Percentiles rank a stretch among this genome's conserved stretches.
Conservation (phyloP, 805 yeast genomes). For the Candida montana region DNA sequence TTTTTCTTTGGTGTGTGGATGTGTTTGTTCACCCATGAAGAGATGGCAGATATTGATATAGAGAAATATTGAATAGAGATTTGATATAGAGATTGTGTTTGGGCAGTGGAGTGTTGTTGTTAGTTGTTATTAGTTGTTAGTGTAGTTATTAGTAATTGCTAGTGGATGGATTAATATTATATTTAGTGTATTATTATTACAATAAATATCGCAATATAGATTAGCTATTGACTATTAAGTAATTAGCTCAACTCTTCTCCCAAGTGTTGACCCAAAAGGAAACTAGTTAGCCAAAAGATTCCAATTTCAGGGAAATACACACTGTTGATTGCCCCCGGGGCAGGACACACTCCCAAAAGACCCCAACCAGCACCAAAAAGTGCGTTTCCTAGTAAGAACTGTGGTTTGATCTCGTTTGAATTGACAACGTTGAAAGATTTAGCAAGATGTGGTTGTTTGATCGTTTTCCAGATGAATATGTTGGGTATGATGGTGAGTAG, state of each 20-base stretch:
- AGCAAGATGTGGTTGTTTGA: constrained; percentile 20
- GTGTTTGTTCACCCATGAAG: too few species aligned
- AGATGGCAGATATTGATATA: too few species aligned
- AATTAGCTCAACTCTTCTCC: background rate
- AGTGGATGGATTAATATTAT: too few species aligned
- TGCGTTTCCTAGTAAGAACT: constrained; percentile 37
- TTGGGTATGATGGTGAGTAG: constrained; percentile 42
- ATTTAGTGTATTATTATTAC: too few species aligned
- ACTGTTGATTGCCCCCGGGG: constrained; percentile 38
- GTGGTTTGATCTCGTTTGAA: constrained; percentile 21
- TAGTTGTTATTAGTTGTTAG: too few species aligned
- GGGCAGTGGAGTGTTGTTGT: too few species aligned
- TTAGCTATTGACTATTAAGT: too few species aligned
- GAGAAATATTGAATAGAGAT: too few species aligned
- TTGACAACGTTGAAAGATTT: constrained; percentile 23
- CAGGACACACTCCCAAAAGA: constrained; percentile 46
- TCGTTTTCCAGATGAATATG: constrained; percentile 30
- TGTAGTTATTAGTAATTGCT: too few species aligned
- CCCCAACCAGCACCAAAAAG: constrained; percentile 54
- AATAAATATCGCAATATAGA: too few species aligned
- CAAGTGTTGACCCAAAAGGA: background rate
- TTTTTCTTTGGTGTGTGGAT: too few species aligned
- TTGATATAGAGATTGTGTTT: too few species aligned
- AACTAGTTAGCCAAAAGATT: background rate
- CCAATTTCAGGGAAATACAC: constrained; percentile 8